Base-by-base conservation (phyloP, 345 rosid species). In the Citrus medica region DNA sequence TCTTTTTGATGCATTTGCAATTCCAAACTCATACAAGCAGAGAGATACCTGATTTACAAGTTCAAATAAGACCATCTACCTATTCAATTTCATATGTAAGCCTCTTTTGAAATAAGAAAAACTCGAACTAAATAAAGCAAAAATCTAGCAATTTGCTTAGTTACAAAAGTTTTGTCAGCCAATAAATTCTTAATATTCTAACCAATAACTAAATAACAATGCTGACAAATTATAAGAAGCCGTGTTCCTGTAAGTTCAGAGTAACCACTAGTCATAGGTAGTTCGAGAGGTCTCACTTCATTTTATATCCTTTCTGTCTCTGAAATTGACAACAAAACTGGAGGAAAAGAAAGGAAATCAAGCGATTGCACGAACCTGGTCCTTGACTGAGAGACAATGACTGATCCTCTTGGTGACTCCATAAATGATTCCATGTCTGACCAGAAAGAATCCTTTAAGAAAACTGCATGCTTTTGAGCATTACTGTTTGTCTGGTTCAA, bases 361-460 rank as follows among this genome's bases (percentile, higher is more conserved):
- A 81, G 73, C 17, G 4, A 48, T 62, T 66, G 75, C 67, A 65
- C 59, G 33, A 62, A 95, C 99, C 99, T 93, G 84, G 91, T 92
- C 76, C 42, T 87, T 28, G 97, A 88, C 81, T 79, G 85, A 66
- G 87, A 24, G 74, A 92, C 86, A 82, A 81, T 22, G 51, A 55
- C 78, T 9, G 83, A 88, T 74, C 94, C 99, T 80, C 76, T 83
- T 48, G 82, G 78, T 32, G 94, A 84, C 78, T 81, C 60, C 63
- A 92, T 73, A 83, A 89, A 93, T 74, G 87, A 83, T 74, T 90
- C 89, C 84, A 92, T 56, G 24, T 87, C 89, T 14, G 75, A 78
- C 98, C 97, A 89, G 75, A 90, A 87, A 9, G 83, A 82, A 79
- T 86, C 84, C 61, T 81, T 69, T 2, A 78, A 79, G 83, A 92